These are phyloP conservation scores for Hymenoscyphus fructigenus DNA, from an alignment of 2,329 filamentous ascomycete genomes.

Conservation along the genomic window DNA sequence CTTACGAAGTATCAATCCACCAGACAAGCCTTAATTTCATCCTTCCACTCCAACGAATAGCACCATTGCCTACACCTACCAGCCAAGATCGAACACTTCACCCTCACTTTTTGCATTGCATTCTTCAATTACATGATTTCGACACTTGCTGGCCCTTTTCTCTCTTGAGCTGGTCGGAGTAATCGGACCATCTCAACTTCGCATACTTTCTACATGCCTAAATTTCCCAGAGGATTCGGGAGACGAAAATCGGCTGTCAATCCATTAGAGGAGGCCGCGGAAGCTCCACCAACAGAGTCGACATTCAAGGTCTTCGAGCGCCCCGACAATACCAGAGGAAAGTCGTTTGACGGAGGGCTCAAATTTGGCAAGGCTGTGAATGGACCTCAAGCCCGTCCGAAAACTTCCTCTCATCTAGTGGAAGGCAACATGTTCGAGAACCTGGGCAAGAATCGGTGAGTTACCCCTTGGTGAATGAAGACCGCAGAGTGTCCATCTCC, in stretches of 20 bases:
- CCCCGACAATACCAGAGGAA: conserved; percentile 23
- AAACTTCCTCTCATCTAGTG: conserved; percentile 28
- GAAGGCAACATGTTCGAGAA: conserved; percentile 38
- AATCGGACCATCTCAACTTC: conserved; percentile 11
- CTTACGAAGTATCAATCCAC: conserved; percentile 19
- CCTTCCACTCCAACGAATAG: neutral
- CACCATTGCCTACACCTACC: neutral
- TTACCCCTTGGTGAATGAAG: conserved; percentile 5
- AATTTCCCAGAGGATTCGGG: conserved; percentile 37
- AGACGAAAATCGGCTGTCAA: conserved; percentile 38
- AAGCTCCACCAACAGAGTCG: conserved; percentile 21
- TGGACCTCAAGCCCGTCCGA: conserved; percentile 20
- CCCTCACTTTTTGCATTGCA: conserved; percentile 2
- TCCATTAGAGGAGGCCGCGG: conserved; percentile 30
- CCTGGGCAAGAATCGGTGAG: conserved; percentile 37
- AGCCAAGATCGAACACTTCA: neutral
- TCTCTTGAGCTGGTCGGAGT: conserved; percentile 13
- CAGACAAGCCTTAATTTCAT: conserved; percentile 10
- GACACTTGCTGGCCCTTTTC: conserved; percentile 4
- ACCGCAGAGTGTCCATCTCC: neutral
- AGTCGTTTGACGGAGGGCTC: conserved; percentile 36
- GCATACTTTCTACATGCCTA: conserved; percentile 37
- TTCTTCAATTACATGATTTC: conserved; percentile 10
- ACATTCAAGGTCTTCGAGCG: conserved; percentile 39
- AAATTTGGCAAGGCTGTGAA: conserved; percentile 27